Percentiles rank a stretch among this genome's conserved stretches.
Conservation (phyloP, 805 yeast genomes). For the Wickerhamomyces rabaulensis region DNA sequence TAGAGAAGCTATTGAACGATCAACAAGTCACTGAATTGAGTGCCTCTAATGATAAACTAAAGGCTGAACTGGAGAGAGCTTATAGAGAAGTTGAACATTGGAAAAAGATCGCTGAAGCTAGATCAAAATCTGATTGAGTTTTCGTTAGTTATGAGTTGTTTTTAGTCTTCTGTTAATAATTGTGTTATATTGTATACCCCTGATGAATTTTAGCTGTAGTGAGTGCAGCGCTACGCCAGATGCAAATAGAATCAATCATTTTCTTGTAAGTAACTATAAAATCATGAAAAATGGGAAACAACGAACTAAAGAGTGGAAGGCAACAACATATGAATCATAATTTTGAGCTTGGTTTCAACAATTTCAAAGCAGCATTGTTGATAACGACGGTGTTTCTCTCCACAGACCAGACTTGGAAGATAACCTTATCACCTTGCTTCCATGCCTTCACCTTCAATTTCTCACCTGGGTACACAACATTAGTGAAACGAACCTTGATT, state of each 20-base stretch:
- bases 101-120: constrained; percentile 39
- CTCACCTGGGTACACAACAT: constrained; percentile 94
- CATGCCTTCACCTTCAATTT: constrained; percentile 76
- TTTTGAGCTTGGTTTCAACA: constrained; percentile 29
- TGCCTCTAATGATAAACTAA: constrained; percentile 81
- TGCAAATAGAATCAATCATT: neutral
- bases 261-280: neutral
- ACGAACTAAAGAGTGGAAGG: neutral
- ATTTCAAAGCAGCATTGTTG: constrained; percentile 80
- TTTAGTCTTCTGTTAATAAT: too few species aligned
- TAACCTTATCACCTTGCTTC: constrained; percentile 60
- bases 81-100: constrained; percentile 87
- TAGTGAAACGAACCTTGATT: constrained; percentile 85
- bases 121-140: constrained; percentile 5
- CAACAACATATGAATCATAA: constrained; percentile 16
- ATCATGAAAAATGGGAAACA: too few species aligned
- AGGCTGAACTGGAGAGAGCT: constrained; percentile 83
- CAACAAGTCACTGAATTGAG: constrained; percentile 85
- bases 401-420: constrained; percentile 77
- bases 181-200: too few species aligned
- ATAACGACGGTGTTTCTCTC: constrained; percentile 78
- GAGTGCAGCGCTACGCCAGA: neutral
- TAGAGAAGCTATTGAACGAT: constrained; percentile 87
- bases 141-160: too few species aligned
- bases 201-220: too few species aligned